Base-by-base conservation (phyloP, 2,329 filamentous ascomycete species). In the Neofusicoccum umdonicola region DNA sequence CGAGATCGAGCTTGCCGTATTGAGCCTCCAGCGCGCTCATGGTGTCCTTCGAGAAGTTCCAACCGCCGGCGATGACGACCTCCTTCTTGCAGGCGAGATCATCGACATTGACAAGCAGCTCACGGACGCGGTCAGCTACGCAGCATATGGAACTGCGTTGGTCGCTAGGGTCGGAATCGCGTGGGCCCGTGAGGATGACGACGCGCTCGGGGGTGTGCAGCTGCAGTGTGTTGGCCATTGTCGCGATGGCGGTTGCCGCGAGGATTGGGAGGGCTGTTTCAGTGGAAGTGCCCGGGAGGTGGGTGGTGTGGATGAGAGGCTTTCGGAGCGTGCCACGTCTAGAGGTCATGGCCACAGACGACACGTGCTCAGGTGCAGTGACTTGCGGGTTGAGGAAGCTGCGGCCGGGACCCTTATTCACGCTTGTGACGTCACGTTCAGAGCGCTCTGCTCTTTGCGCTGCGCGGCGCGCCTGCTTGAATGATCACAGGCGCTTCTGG, bases 1-100 rank as follows among this genome's bases (percentile, higher is more conserved):
- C 57, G 8, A 51, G 45, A 13, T 65, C 57, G 12, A 58, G 52
- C n/a, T 63, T 45, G 50, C 50, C 51, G 51, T 44, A 63, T 41
- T 47, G 47, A 6, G 50, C 50, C 50, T 63, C 12, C 13, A 63
- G 19, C 7, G 35, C 44, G 13, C 35, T 41, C 48, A 56, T 54
- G 27, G 50, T 27, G 8, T 63, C 61, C 5, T 35, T 37, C 5
- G 65, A 31, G 12, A 65, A 54, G 13, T 60, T 68, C 71, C 71
- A 74, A 3, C 70, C 67, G 6, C 74, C 74, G 1, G 71, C 34
- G 17, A 76, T 60, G 47, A 74, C 72, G 4, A 75, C 52, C 62
- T 73, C 74, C 2, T 65, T 73, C 0, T 66, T 64, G 9, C 47
- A 39, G 35, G 44, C 35, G 6, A 66, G 47, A 1, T 11, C 19